These are phyloP conservation scores for Chlamydomonas sp. DNA, from an alignment of 139 green algal species.

Conservation along the genomic window DNA sequence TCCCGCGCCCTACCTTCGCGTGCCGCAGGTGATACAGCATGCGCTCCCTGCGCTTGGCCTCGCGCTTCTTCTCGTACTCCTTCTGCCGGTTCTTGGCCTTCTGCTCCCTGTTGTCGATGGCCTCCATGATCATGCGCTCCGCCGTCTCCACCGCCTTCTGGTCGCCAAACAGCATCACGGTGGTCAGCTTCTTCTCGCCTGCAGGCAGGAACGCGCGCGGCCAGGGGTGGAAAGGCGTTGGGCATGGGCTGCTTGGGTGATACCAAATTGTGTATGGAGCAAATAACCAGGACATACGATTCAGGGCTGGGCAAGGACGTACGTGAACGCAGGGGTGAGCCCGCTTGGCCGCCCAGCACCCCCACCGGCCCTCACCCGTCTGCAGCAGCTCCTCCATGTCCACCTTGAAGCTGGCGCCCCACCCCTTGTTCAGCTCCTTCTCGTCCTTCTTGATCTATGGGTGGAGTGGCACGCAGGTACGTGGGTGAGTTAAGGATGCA, in stretches of 20 bases:
- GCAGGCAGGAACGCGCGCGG: background rate
- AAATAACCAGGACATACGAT: too few species aligned
- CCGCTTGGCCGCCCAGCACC: background rate
- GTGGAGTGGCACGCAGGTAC: background rate
- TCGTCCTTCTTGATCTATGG: slow-evolving; percentile 82
- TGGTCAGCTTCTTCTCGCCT: slow-evolving; percentile 67
- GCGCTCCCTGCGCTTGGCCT: slow-evolving; percentile 71
- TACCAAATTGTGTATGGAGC: background rate
- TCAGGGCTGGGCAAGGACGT: too few species aligned
- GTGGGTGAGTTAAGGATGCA: background rate
- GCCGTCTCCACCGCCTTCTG: slow-evolving; percentile 70
- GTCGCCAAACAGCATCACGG: slow-evolving; percentile 84
- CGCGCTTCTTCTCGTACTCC: slow-evolving; percentile 81
- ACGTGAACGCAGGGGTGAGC: too few species aligned
- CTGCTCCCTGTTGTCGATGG: slow-evolving; percentile 82
- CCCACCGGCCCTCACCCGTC: slow-evolving; percentile 5
- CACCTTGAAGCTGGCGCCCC: slow-evolving; percentile 54
- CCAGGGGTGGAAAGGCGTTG: background rate
- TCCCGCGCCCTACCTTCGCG: slow-evolving; percentile 38
- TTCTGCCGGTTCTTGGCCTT: slow-evolving; percentile 87
- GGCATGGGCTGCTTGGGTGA: background rate
- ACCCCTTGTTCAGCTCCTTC: slow-evolving; percentile 75
- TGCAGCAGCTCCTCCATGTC: slow-evolving; percentile 20
- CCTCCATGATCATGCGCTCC: slow-evolving; percentile 78
- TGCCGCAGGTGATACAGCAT: slow-evolving; percentile 91